Evolutionary conservation across 257 asterid genomes (phyloP), one percentile per base, ranked within the genome.

Genomic region (Capsicum pubescens): DNA sequence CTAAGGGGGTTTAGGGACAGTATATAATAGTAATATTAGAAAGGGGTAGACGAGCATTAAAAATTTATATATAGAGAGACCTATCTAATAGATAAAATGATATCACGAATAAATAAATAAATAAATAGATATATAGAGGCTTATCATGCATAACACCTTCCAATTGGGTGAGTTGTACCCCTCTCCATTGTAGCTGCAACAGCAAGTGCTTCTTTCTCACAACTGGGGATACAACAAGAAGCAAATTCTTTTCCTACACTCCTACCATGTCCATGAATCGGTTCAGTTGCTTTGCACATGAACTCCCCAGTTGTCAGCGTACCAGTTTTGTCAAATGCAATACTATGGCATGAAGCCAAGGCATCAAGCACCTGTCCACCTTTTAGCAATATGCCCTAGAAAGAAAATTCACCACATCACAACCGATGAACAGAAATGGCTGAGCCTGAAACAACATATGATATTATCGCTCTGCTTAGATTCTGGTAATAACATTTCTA

Each of bases 161-260:
- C 99, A 89, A 97, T 97, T 55, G 98, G 99, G 90, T 97, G 98
- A 85, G 99, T 97, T 50, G 99, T 97, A 82, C 99, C 99, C 92
- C 92, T 97, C 93, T 97, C 99, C 94, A 97, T 93, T 56, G 98
- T 97, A 84, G 98, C 98, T 87, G 99, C 98, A 46, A 97, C 97
- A 71, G 98, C 98, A 81, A 97, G 98, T 56, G 99, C 99, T 90
- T 95, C 98, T 88, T 93, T 93, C 92, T 97, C 99, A 87, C 98
- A 97, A 92, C 85, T 97, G 55, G 97, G 98, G 80, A 88, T 92
- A 90, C 99, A 97, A 87, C 99, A 97, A 9, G 95, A 86, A 83
- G 88, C 92, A 84, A 84, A 60, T 79, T 82, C 88, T 44, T 82
- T 89, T 87, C 86, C 88, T 63, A 81, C 83, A 82, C 68, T 84